Evolutionary conservation across 2,329 filamentous ascomycete species (phyloP).

Genomic region (Penicillium rolfsii): DNA sequence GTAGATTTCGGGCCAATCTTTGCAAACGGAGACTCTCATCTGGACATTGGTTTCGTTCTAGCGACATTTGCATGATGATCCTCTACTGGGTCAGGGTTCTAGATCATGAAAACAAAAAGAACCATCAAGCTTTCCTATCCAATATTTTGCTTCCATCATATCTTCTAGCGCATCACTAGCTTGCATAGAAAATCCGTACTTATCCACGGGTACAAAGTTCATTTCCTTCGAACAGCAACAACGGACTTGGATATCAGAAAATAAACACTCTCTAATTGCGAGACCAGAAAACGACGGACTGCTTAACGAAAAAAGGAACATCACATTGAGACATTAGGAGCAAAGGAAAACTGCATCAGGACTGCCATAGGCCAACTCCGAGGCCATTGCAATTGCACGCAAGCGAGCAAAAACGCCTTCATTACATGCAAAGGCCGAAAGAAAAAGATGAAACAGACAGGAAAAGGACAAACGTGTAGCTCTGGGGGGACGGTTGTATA

Average conservation of each 20-base stretch:
- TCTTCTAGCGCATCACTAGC: not conserved
- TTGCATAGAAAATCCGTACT: not conserved
- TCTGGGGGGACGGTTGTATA: slow-evolving; percentile 3
- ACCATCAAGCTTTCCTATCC: not conserved
- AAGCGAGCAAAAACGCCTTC: not conserved
- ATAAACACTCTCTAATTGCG: slow-evolving; percentile 10
- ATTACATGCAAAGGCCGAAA: not conserved
- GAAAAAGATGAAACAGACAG: slow-evolving; percentile 10
- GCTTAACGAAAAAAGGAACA: not conserved
- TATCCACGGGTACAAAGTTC: not conserved
- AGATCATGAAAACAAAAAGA: not conserved
- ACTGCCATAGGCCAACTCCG: slow-evolving; percentile 14
- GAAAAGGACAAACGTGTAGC: slow-evolving; percentile 1
- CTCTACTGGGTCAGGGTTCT: too few relatives aligned
- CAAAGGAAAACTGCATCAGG: slow-evolving; percentile 18
- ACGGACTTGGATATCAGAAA: slow-evolving; percentile 15
- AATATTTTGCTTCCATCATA: not conserved
- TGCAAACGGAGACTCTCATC: not conserved
- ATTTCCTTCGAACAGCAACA: not conserved
- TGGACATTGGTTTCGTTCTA: not conserved
- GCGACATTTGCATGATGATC: not conserved
- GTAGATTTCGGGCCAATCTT: not conserved
- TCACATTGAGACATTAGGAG: slow-evolving; percentile 18
- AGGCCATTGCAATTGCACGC: not conserved
- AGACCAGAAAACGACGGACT: not conserved